Percentiles rank a stretch among this genome's conserved stretches.
Evolutionary conservation across 1,139 yeast species (phyloP).

Genomic region (Candida gigantensis): DNA sequence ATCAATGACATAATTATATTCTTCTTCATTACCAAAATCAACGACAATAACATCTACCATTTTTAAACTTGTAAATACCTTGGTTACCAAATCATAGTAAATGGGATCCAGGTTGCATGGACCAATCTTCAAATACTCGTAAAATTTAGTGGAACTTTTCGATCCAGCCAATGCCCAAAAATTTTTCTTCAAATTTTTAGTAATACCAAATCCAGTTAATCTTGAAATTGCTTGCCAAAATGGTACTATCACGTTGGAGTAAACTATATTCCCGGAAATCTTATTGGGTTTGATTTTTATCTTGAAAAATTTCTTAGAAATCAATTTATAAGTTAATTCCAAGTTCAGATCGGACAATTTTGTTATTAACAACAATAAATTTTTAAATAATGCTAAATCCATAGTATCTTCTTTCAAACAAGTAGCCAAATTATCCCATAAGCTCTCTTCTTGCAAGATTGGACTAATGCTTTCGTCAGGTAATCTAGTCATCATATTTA

Average conservation of each 20-base stretch:
- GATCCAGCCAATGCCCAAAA: constrained; percentile 56
- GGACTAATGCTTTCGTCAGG: constrained; percentile 23
- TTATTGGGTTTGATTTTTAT: constrained; percentile 40
- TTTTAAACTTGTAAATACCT: constrained; percentile 5
- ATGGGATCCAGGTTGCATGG: constrained; percentile 52
- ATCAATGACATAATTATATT: constrained; percentile 7
- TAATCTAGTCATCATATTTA: constrained; percentile 51
- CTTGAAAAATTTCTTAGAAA: constrained; percentile 40
- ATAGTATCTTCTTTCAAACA: constrained; percentile 25
- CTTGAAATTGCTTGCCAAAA: constrained; percentile 49
- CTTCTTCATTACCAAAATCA: constrained; percentile 11
- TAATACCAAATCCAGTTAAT: constrained; percentile 38
- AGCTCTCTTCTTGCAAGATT: constrained; percentile 37
- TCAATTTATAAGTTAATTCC: constrained; percentile 12
- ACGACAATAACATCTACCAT: constrained; percentile 6
- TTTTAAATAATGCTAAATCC: constrained; percentile 50
- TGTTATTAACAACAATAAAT: constrained; percentile 39
- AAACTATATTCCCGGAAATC: constrained; percentile 26
- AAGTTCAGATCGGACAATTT: constrained; percentile 5
- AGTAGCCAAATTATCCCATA: constrained; percentile 45
- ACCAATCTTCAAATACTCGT: constrained; percentile 51
- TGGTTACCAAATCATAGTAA: constrained; percentile 37
- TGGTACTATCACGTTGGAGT: constrained; percentile 47
- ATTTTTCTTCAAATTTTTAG: constrained; percentile 36
- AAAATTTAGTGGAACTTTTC: constrained; percentile 41